Evolutionary conservation across 176 grass and related monocot species (phyloP), one percentile per base, ranked within the genome.

Genomic region (Urochloa ruziziensis): DNA sequence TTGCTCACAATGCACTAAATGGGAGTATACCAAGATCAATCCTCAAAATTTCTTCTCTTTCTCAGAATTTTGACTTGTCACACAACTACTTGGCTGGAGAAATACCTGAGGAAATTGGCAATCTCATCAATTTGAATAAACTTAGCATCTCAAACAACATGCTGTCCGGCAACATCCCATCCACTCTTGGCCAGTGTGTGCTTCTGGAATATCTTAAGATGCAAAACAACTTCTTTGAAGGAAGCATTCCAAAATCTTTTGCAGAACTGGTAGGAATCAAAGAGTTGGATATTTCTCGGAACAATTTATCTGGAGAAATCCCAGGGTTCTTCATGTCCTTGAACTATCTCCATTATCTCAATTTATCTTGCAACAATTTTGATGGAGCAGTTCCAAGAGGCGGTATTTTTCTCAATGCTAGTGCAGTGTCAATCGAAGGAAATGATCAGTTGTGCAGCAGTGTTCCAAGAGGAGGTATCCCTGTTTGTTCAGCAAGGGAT

Each of bases 361-460:
- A 95, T 81, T 59, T 92, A 69, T 90, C 93, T 1, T 90, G 86
- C 81, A 95, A 95, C 49, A 80, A 86, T 62, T 76, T 95, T 7
- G 46, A 75, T 6, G 93, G 93, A 23, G 39, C 10, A 58, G 30
- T 90, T 33, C 88, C 93, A 43, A 27, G 0, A 0, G 13, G 77
- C 0, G 90, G 83, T 4, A 0, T 86, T 17, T 92, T 92, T 88
- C 8, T 0, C 4, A 92, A 89, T 15, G 1, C 1, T 23, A 11
- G 14, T n/a, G 59, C 6, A 10, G 36, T 72, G 0, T 87, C 80
- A 18, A 37, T 92, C 0, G 2, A 90, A 16, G 93, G 90, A 47
- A 95, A 92, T 51, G 46, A 18, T 27, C n/a, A 25, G 16, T 56
- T 92, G 56, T 92, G 93, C 51, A 54, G 62, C 29, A 73, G 24